Conservation (phyloP, 2,329 filamentous ascomycete species). For the Talaromyces sp. region DNA sequence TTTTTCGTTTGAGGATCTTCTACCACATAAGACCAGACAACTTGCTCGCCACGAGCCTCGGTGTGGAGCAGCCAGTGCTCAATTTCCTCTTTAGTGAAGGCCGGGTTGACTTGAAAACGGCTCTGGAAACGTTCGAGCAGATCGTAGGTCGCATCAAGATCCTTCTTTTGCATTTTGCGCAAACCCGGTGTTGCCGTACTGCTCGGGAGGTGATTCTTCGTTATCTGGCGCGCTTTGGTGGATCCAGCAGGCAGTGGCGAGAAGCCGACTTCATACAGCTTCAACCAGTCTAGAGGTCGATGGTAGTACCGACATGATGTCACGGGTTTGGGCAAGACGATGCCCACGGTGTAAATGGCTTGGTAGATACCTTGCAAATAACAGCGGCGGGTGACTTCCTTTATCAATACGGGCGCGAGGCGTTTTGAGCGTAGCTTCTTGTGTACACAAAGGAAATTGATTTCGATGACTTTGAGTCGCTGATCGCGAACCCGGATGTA, state of each 20-base stretch:
- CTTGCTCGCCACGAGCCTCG: slow-evolving; percentile 65
- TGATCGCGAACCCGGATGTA: slow-evolving; percentile 75
- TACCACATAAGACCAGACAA: slow-evolving; percentile 91
- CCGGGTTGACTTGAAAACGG: slow-evolving; percentile 78
- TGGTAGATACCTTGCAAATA: slow-evolving; percentile 86
- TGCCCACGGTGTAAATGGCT: slow-evolving; percentile 91
- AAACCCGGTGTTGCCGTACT: slow-evolving; percentile 69
- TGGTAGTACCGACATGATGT: slow-evolving; percentile 95
- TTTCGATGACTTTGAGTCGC: slow-evolving; percentile 74
- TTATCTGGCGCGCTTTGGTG: slow-evolving; percentile 79
- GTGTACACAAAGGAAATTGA: slow-evolving; percentile 98
- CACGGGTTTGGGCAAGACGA: slow-evolving; percentile 84
- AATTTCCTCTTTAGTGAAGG: slow-evolving; percentile 75
- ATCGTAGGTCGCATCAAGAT: slow-evolving; percentile 69
- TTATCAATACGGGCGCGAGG: slow-evolving; percentile 89
- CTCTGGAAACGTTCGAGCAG: slow-evolving; percentile 73
- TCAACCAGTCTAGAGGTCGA: slow-evolving; percentile 89
- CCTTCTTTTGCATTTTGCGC: slow-evolving; percentile 72
- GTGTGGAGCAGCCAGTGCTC: slow-evolving; percentile 83
- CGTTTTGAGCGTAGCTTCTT: slow-evolving; percentile 95
- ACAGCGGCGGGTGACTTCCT: slow-evolving; percentile 91
- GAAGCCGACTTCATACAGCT: slow-evolving; percentile 92
- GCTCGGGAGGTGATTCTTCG: slow-evolving; percentile 78
- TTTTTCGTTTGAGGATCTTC: slow-evolving; percentile 68
- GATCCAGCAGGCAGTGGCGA: slow-evolving; percentile 79